Evolutionary conservation across 352 stramenopile species (phyloP).

Genomic region (Peronospora belbahrii): DNA sequence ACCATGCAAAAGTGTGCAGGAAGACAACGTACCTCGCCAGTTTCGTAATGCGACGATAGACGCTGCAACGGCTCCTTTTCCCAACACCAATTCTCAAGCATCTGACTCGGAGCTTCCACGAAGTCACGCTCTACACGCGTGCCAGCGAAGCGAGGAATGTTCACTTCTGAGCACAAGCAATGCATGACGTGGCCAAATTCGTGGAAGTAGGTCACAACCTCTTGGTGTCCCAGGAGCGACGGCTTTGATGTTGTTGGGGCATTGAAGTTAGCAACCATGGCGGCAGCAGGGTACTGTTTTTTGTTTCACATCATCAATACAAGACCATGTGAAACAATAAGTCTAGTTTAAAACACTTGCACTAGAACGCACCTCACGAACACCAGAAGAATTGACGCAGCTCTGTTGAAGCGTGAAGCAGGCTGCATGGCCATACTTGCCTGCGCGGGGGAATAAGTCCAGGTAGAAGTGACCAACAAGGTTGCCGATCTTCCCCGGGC

Average conservation of each 20-base stretch:
- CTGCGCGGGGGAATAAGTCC: conserved; percentile 77
- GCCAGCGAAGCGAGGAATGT: conserved; percentile 71
- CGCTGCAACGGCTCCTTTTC: conserved; percentile 77
- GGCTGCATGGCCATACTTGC: conserved; percentile 86
- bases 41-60: conserved; percentile 81
- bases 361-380: conserved; percentile 30
- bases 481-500: conserved; percentile 35
- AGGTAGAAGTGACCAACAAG: conserved; percentile 86
- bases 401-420: conserved; percentile 86
- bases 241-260: conserved; percentile 68
- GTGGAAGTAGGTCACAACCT: conserved; percentile 88
- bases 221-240: conserved; percentile 70
- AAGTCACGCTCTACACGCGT: conserved; percentile 83
- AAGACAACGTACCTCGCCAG: conserved; percentile 33
- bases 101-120: conserved; percentile 87
- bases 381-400: conserved; percentile 50
- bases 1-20: neutral
- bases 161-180: conserved; percentile 76
- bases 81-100: conserved; percentile 90
- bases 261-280: conserved; percentile 89
- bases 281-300: conserved; percentile 53
- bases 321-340: conserved; percentile 1
- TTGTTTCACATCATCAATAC: no score
- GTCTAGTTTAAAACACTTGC: neutral
- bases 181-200: conserved; percentile 90